These are phyloP conservation scores for Lentinula edodes DNA, from an alignment of 768 basidiomycete genomes.

Conservation along the genomic window DNA sequence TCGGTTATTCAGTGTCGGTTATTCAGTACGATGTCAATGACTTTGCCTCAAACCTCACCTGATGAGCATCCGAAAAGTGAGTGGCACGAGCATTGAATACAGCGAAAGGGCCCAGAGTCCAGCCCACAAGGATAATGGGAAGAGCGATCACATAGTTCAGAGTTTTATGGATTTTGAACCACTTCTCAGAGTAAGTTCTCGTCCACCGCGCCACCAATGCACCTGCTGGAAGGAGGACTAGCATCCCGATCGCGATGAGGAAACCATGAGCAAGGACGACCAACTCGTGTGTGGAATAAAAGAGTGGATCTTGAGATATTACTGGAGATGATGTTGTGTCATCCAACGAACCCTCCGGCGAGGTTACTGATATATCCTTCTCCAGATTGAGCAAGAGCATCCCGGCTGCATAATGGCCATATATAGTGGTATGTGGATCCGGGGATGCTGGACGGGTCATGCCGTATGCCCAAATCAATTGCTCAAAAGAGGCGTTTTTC, in stretches of 20 bases:
- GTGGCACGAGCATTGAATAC: slow-evolving; percentile 33
- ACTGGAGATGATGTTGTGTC: slow-evolving; percentile 3
- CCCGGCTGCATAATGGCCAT: slow-evolving; percentile 31
- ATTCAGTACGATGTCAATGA: not conserved
- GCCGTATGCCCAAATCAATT: slow-evolving; percentile 34
- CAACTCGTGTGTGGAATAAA: slow-evolving; percentile 29
- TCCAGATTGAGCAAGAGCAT: slow-evolving; percentile 26
- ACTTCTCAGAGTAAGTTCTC: slow-evolving; percentile 42
- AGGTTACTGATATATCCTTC: slow-evolving; percentile 15
- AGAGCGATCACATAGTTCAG: slow-evolving; percentile 43
- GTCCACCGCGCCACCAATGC: slow-evolving; percentile 50
- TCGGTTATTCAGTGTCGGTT: not conserved
- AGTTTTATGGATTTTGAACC: slow-evolving; percentile 54
- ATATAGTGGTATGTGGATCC: slow-evolving; percentile 23
- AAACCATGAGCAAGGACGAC: slow-evolving; percentile 50
- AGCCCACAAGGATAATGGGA: slow-evolving; percentile 45
- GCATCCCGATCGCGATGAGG: slow-evolving; percentile 47
- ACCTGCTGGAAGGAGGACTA: slow-evolving; percentile 50
- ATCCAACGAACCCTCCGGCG: slow-evolving; percentile 8
- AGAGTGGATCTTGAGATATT: not conserved
- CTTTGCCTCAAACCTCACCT: slow-evolving; percentile 26
- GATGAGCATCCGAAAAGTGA: slow-evolving; percentile 46
- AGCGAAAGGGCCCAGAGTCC: slow-evolving; percentile 41
- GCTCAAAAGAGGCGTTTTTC: slow-evolving; percentile 19
- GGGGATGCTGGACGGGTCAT: slow-evolving; percentile 20